Base-by-base conservation (phyloP, 805 yeast genomes). In the Diddensiella transvaalensis region DNA sequence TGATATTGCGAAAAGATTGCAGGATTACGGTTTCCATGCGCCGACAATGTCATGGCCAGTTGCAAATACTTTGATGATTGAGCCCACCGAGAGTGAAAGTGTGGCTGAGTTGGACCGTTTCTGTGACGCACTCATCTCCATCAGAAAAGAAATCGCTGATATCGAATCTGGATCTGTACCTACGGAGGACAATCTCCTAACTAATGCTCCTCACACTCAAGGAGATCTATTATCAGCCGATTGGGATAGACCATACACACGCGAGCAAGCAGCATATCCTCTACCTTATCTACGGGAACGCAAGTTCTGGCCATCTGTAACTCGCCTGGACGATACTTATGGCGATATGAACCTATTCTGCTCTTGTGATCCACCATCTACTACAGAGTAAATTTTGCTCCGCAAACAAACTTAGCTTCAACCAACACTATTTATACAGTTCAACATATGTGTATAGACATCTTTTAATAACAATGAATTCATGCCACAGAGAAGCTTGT, bases 41-140 rank as follows among this genome's bases (percentile, higher is more conserved):
- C 99, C 99, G 53, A 93, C 99, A 22, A 83, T 93, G 87, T 93
- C 98, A 2, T 93, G 93, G 87, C 99, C 99, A 6, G 95, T 93
- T 44, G 91, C 97, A 3, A 96, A 95, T 53, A 93, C 99, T 1
- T 76, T 93, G 59, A 93, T 93, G 99, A 81, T 93, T 54, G 99
- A 93, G 72, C 99, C 99, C 51, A 93, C 99, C 2, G 99, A 93
- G 71, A 83, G 93, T 17, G 99, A 93, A 71, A 81, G 88, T 62
- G 70, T 84, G 61, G 86, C 76, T 48, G 99, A 93, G 70, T 74
- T 93, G 53, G 91, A 93, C 68, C 78, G 97, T 61, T 91, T 93
- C 69, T 83, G 89, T 48, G 89, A 88, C 55, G 79, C 98, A 1
- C 76, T 93, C 75, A 80, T 93, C 51, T 67, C 87, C 3, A 93